Conservation (phyloP, 345 rosid species). For the Sapria himalayana region DNA sequence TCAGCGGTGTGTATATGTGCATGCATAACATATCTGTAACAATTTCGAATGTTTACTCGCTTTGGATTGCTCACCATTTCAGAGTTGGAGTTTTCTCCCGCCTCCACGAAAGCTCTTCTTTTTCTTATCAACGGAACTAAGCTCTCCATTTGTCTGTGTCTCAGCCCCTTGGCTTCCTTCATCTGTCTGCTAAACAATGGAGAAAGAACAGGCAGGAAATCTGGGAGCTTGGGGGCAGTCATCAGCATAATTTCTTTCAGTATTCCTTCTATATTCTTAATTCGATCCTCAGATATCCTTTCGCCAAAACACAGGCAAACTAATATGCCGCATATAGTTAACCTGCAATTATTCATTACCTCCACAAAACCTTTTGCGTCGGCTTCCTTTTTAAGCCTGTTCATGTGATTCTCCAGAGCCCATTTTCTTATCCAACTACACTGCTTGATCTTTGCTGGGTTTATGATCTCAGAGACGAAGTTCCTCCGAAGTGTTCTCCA, state of each 20-base stretch:
- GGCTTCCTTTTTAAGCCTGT: constrained; percentile 5
- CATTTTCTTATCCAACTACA: constrained; percentile 12
- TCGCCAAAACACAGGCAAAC: constrained; percentile 15
- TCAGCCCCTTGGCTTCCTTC: constrained; percentile 9
- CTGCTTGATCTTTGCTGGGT: constrained; percentile 10
- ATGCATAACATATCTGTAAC: too few species aligned
- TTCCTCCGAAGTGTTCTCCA: constrained; percentile 15
- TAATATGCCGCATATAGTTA: constrained; percentile 11
- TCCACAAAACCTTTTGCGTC: constrained; percentile 9
- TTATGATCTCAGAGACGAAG: constrained; percentile 11
- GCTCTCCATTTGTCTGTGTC: constrained; percentile 12
- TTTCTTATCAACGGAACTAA: constrained; percentile 12
- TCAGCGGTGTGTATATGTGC: too few species aligned
- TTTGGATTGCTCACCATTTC: constrained; percentile 17
- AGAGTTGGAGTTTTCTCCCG: not conserved
- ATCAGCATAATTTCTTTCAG: constrained; percentile 14
- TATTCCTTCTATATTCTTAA: constrained; percentile 7
- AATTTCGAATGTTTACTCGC: too few species aligned
- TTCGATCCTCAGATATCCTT: constrained; percentile 9
- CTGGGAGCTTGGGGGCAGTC: constrained; percentile 10
- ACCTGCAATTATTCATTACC: constrained; percentile 10
- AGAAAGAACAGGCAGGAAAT: constrained; percentile 12
- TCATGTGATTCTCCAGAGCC: constrained; percentile 13
- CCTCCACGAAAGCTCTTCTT: constrained; percentile 9
- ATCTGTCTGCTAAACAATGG: constrained; percentile 9